Evolutionary conservation across 352 stramenopile genomes (phyloP).

Genomic region (Globisporangium nagaii): DNA sequence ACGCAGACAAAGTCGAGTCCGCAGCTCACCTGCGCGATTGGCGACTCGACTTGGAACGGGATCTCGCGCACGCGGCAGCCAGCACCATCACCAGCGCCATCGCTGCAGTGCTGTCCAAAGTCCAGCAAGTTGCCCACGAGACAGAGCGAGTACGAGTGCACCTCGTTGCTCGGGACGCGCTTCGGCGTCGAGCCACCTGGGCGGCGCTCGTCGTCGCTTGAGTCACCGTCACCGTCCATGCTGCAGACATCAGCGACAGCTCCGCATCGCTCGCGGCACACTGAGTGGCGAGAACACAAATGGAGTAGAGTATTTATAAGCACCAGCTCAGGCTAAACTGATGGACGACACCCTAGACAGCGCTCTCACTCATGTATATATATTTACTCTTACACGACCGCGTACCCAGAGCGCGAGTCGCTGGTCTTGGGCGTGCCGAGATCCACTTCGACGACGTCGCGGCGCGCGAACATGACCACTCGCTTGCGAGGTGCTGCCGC

Average conservation of each 20-base stretch:
- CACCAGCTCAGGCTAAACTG: too few species aligned
- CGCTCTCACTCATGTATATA: too few species aligned
- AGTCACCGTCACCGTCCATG: background rate
- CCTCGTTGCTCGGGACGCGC: background rate
- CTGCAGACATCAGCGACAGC: background rate
- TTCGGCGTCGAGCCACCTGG: background rate
- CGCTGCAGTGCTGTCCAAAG: constrained; percentile 8
- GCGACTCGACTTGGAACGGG: constrained; percentile 29
- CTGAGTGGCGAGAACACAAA: background rate
- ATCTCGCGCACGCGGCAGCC: constrained; percentile 28
- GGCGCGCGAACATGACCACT: constrained; percentile 7
- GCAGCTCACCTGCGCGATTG: constrained; percentile 37
- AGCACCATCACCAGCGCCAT: background rate
- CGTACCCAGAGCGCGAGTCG: background rate
- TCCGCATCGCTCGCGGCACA: too few species aligned
- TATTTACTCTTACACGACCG: background rate
- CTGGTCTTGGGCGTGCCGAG: background rate
- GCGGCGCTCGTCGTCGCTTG: background rate
- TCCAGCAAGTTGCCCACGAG: constrained; percentile 38
- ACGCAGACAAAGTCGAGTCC: constrained; percentile 47
- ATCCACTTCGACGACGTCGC: background rate
- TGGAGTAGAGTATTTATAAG: too few species aligned
- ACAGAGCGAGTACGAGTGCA: constrained; percentile 46
- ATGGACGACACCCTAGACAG: too few species aligned
- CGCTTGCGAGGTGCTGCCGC: background rate